Conservation (phyloP, 176 grass and related monocot genomes). For the Triticum urartu region DNA sequence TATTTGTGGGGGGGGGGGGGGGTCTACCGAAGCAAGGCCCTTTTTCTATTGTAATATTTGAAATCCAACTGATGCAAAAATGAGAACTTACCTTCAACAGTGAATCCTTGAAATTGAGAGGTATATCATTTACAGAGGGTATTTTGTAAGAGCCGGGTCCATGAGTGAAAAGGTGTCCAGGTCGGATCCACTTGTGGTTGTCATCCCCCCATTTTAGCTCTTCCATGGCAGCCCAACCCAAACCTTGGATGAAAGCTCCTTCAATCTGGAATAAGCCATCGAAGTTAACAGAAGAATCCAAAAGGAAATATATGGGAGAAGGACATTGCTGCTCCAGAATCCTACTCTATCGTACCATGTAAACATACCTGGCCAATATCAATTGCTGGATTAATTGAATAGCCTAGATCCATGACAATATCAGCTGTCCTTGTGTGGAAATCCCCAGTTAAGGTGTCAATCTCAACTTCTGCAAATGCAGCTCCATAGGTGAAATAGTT, state of each 20-base stretch:
- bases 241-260: conserved; percentile 93
- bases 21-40: no score
- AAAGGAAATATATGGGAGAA: background rate
- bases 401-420: conserved; percentile 85
- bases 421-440: conserved; percentile 74
- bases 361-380: conserved; percentile 82
- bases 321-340: background rate
- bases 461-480: conserved; percentile 98
- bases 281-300: conserved; percentile 29
- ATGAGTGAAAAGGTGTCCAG: conserved; percentile 78
- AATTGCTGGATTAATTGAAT: conserved; percentile 95
- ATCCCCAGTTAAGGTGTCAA: conserved; percentile 93
- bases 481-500: conserved; percentile 85
- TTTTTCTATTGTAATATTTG: background rate
- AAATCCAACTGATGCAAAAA: background rate
- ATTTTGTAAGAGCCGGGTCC: conserved; percentile 96
- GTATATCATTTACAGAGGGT: conserved; percentile 91
- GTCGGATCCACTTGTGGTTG: conserved; percentile 85
- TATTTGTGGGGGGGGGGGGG: no score
- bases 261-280: conserved; percentile 69
- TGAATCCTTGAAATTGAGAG: conserved; percentile 86
- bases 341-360: background rate
- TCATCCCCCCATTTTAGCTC: conserved; percentile 98
- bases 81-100: conserved; percentile 69
- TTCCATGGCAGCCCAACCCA: conserved; percentile 91